Evolutionary conservation across 805 yeast genomes (phyloP), one percentile per base, ranked within the genome.

Genomic region (Ascoidea rubescens): DNA sequence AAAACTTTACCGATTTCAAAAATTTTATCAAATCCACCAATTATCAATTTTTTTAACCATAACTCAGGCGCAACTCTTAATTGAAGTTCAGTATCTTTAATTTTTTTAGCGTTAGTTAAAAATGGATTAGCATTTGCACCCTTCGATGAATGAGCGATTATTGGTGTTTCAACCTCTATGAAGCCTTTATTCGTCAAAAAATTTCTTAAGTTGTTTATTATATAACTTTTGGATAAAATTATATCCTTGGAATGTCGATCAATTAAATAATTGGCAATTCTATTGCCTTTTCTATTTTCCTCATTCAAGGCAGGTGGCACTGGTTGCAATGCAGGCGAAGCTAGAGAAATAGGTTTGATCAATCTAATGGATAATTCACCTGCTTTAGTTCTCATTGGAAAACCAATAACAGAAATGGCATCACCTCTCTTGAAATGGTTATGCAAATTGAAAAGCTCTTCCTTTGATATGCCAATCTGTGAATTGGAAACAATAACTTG

Each of bases 1-100:
- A 91, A 91, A 73, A 90, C 97, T 72, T 97, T 88, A 56, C 99
- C 99, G 65, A 91, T 91, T 76, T 91, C 99, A 68, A 91, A 91
- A 56, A 91, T 98, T 73, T 96, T 83, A 68, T 93, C 96, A 80
- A 91, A 75, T 67, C 99, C 99, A 72, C 97, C 97, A 58, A 91
- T 97, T 59, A 91, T 96, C 61, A 93, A 80, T 76, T 91, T 95
- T 73, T 91, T 91, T 71, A 91, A 79, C 76, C 84, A 91, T 67
- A 91, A 78, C 75, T 91, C 99, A 0, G 99, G 99, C 0, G 99
- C 97, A 1, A 93, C 91, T 47, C 99, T 69, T 48, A 93, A 65
- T 52, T 78, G 82, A 6, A 88, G 65, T 10, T 69, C 67, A 1
- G 60, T 50, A 1, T 56, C 55, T 7, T 55, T 53, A 8, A 53